These are phyloP conservation scores for Trichoderma polysporum DNA, from an alignment of 2,329 filamentous ascomycete genomes.

Conservation along the genomic window DNA sequence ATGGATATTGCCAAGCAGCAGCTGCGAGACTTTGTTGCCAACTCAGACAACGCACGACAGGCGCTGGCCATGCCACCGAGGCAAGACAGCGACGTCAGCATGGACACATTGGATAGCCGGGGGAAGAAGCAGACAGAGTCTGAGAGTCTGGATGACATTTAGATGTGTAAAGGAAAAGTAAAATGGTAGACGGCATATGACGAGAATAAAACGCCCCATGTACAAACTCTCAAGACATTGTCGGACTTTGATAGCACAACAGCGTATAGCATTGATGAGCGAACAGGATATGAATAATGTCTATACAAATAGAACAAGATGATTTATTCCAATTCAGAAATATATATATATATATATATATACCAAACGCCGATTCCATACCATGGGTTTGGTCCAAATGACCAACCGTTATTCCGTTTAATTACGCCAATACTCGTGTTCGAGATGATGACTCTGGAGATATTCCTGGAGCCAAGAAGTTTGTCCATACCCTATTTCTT, in stretches of 20 bases:
- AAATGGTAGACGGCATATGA: background rate
- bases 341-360: no score
- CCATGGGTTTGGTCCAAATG: background rate
- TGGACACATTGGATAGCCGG: constrained; percentile 60
- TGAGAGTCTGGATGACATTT: constrained; percentile 65
- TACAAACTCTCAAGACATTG: background rate
- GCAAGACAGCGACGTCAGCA: constrained; percentile 50
- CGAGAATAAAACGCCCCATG: constrained; percentile 3
- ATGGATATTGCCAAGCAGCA: constrained; percentile 89
- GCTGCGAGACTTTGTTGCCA: constrained; percentile 84
- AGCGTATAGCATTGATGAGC: constrained; percentile 20
- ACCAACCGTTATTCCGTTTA: constrained; percentile 1
- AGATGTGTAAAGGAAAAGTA: constrained; percentile 20
- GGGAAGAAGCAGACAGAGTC: constrained; percentile 50
- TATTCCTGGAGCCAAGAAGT: background rate
- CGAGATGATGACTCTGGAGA: background rate
- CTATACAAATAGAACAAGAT: constrained; percentile 11
- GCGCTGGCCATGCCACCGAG: constrained; percentile 73
- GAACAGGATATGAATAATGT: constrained; percentile 26
- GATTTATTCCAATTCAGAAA: background rate
- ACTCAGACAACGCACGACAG: constrained; percentile 78
- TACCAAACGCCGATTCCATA: constrained; percentile 17
- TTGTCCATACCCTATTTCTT: background rate
- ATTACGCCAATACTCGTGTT: background rate
- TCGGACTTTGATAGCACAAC: background rate